Conservation (phyloP, 2,329 filamentous ascomycete species). For the Verticillium dahliae region DNA sequence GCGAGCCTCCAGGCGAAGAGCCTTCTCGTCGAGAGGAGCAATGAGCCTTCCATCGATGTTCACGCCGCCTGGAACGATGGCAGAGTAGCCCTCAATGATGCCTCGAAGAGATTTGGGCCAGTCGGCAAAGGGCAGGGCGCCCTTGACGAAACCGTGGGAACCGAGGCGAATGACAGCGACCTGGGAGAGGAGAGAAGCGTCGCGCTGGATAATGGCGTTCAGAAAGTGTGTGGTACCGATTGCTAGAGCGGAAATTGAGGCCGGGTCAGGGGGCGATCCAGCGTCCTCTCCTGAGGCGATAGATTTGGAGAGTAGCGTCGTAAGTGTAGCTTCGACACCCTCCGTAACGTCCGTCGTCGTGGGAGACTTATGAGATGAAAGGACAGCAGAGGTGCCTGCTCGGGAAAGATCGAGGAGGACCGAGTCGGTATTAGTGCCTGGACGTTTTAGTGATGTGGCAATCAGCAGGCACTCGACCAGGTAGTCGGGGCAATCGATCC, state of each 20-base stretch:
- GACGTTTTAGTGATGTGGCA: neutral
- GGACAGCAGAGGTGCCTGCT: slow-evolving; percentile 6
- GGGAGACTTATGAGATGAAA: slow-evolving; percentile 32
- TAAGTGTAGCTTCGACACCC: slow-evolving; percentile 38
- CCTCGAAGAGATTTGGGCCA: slow-evolving; percentile 42
- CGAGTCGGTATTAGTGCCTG: slow-evolving; percentile 47
- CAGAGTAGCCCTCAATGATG: slow-evolving; percentile 14
- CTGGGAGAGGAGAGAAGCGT: slow-evolving; percentile 36
- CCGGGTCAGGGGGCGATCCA: slow-evolving; percentile 18
- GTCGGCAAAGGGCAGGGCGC: slow-evolving; percentile 44
- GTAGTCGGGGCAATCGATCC: neutral
- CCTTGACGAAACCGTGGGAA: slow-evolving; percentile 41
- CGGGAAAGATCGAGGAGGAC: slow-evolving; percentile 35
- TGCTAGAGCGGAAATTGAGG: slow-evolving; percentile 38
- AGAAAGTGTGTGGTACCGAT: slow-evolving; percentile 54
- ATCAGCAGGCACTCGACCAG: neutral
- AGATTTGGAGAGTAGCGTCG: slow-evolving; percentile 28
- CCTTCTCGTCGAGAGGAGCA: slow-evolving; percentile 6
- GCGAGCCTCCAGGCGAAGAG: slow-evolving; percentile 9
- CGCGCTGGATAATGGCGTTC: slow-evolving; percentile 50
- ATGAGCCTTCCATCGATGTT: slow-evolving; percentile 15
- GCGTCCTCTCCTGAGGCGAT: neutral
- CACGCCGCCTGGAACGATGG: slow-evolving; percentile 13
- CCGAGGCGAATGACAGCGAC: slow-evolving; percentile 50
- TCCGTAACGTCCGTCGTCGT: slow-evolving; percentile 41